Base-by-base conservation (phyloP, 208 protist genomes). In the Lotmaria passim region DNA sequence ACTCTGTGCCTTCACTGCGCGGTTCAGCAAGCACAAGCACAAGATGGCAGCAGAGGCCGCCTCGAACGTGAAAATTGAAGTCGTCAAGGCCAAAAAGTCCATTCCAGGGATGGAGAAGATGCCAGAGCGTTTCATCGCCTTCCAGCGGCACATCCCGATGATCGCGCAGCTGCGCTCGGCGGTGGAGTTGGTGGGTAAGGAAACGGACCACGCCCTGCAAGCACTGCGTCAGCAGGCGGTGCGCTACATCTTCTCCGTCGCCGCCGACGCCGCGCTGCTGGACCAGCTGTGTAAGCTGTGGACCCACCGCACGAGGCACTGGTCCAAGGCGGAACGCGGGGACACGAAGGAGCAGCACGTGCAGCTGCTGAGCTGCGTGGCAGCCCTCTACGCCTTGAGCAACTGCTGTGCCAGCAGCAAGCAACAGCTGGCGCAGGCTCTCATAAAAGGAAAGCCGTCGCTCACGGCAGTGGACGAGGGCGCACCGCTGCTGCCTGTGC, bases 221-320 rank as follows among this genome's bases (percentile, higher is more conserved):
- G 77, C 78, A 7, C 56, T 93, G 10, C 80, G 81, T 15, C 87
- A 93, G 57, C 87, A 93, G 39, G 67, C 77, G 10, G 75, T 90
- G 21, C 70, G 76, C 15, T 64, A 70, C 50, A 80, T 82, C 50
- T 80, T 95, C 28, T 53, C 61, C 12, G 78, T 95, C 11, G 82
- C 82, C 11, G 50, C 81, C 0, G 73, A 79, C 39, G 39, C 73
- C 1, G 69, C 28, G n/a, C 78, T 93, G 12, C 70, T 95, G 36
- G 87, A 95, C 61, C 79, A 85, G 53, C 59, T 95, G n/a, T 65
- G 50, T 4, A 36, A 11, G 21, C 41, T 93, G 6, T 90, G 85
- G 81, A 23, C 67, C 14, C 57, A 84, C 30, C 75, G 63, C 43
- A 67, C 78, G 62, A 59, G 58, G 41, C 74, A 81, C 31, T 81